Percentiles rank a stretch among this genome's conserved stretches.
Evolutionary conservation across 257 asterid species (phyloP).

Genomic region (Parsonsia alboflavescens): DNA sequence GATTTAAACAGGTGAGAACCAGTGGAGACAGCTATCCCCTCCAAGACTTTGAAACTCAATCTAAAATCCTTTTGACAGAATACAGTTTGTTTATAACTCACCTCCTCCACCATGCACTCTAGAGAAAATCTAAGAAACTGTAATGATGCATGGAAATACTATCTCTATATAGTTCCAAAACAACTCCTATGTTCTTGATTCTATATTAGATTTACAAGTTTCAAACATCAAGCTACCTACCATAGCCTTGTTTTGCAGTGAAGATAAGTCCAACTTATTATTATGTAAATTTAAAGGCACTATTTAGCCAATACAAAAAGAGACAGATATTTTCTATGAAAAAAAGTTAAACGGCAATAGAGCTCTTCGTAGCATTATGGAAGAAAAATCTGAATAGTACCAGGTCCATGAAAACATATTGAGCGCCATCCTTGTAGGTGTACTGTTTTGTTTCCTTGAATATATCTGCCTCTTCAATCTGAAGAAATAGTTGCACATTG

Average conservation of each 20-base stretch:
- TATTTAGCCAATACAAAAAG: neutral
- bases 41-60: neutral
- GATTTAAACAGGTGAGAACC: neutral
- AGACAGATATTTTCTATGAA: neutral
- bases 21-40: too few species aligned
- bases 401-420: conserved; percentile 93
- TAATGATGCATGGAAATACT: neutral
- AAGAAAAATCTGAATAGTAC: conserved; percentile 29
- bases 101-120: neutral
- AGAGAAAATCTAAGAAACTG: neutral
- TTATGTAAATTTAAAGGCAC: neutral
- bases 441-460: conserved; percentile 80
- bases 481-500: conserved; percentile 24
- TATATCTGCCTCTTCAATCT: conserved; percentile 86
- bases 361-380: neutral
- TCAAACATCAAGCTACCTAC: neutral
- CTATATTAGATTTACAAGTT: neutral
- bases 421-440: conserved; percentile 89
- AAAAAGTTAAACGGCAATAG: neutral
- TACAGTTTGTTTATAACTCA: neutral
- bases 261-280: neutral
- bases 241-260: neutral
- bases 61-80: neutral
- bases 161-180: neutral
- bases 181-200: neutral